Conservation (phyloP, 2,329 filamentous ascomycete genomes). For the Xylariaceae sp. region DNA sequence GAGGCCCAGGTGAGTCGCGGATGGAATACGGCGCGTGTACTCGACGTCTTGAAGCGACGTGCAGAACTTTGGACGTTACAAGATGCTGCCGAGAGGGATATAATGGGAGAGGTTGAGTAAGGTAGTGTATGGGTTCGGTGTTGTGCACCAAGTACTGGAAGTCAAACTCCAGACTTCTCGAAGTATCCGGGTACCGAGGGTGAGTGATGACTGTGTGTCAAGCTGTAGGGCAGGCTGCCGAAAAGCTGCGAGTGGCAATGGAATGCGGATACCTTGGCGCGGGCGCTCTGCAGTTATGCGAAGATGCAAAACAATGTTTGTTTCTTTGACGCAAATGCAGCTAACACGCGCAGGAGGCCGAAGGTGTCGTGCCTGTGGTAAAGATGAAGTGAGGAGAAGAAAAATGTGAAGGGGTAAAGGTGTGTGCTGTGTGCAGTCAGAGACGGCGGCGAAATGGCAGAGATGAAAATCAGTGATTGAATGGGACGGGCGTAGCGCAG, state of each 20-base stretch:
- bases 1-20: conserved; percentile 21
- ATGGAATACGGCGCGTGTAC: conserved; percentile 1
- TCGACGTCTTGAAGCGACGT: conserved; percentile 23
- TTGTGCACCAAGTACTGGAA: too few species aligned
- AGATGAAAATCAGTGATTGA: neutral
- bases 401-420: neutral
- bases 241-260: too few species aligned
- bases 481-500: too few species aligned
- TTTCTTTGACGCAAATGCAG: neutral
- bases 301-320: too few species aligned
- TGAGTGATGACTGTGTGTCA: too few species aligned
- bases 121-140: too few species aligned
- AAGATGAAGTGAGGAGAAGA: neutral
- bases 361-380: neutral
- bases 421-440: neutral
- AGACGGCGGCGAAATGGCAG: neutral
- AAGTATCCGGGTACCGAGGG: too few species aligned
- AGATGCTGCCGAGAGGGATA: neutral
- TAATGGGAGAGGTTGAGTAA: too few species aligned
- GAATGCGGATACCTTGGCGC: too few species aligned
- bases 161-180: too few species aligned
- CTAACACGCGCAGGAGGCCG: neutral
- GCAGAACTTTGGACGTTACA: conserved; percentile 12
- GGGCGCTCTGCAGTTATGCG: too few species aligned
- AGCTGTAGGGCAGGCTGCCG: too few species aligned